Conservation (phyloP, 1,284 basidiomycete genomes). For the Wallemia ichthyophaga region DNA sequence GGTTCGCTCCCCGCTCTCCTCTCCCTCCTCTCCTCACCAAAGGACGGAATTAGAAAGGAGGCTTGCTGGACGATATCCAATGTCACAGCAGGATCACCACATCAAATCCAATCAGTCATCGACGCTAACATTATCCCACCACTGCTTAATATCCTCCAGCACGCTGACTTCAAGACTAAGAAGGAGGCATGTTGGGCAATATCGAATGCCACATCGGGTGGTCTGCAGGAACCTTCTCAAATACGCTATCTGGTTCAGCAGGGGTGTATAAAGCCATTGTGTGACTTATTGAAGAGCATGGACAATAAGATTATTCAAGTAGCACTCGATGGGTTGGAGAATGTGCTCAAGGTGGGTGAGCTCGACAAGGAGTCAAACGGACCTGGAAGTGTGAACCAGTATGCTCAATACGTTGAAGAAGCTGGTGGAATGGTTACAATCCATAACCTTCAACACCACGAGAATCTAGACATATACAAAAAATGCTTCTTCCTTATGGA, state of each 20-base stretch:
- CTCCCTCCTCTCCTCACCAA: constrained; percentile 68
- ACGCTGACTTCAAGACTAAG: constrained; percentile 96
- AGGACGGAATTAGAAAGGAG: constrained; percentile 78
- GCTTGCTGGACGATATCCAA: constrained; percentile 99
- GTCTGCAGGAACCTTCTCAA: constrained; percentile 81
- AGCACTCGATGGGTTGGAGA: constrained; percentile 84
- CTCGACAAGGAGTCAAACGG: constrained; percentile 65
- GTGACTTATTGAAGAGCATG: constrained; percentile 84
- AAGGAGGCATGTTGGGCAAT: constrained; percentile 99
- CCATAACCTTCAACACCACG: constrained; percentile 96
- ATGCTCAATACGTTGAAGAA: constrained; percentile 83
- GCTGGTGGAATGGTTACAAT: constrained; percentile 96
- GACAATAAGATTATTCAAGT: constrained; percentile 98
- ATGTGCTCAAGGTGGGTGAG: constrained; percentile 94
- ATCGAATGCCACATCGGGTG: constrained; percentile 93
- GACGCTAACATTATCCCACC: constrained; percentile 58
- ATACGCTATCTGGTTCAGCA: constrained; percentile 94
- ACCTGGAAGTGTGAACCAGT: constrained; percentile 64
- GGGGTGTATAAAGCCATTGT: constrained; percentile 95
- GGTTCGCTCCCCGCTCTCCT: constrained; percentile 81
- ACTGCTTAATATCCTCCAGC: constrained; percentile 86
- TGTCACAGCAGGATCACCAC: constrained; percentile 82
- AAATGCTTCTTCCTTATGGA: constrained; percentile 56
- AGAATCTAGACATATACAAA: constrained; percentile 96
- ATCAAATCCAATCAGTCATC: constrained; percentile 65